Percentiles rank a stretch among this genome's conserved stretches.
Conservation (phyloP, 257 asterid species). For the Nicotiana attenuata region DNA sequence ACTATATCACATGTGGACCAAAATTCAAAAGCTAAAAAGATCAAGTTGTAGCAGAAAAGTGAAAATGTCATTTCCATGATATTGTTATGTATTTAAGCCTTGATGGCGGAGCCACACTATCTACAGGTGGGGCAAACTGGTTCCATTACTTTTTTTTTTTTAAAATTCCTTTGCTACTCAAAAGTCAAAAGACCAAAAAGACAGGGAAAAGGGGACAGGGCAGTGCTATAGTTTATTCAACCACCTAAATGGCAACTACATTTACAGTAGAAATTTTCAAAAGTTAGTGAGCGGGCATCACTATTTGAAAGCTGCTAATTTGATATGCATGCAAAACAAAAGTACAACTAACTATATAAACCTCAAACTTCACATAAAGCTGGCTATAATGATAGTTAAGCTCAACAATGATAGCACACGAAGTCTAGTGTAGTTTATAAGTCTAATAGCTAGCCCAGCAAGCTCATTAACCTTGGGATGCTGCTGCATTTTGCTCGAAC, state of each 20-base stretch:
- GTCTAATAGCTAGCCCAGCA: too few relatives aligned
- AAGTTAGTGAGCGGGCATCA: neutral
- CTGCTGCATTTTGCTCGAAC: too few relatives aligned
- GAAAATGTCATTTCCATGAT: neutral
- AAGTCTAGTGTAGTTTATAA: too few relatives aligned
- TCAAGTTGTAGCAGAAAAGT: neutral
- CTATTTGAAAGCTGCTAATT: neutral
- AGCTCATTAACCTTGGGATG: too few relatives aligned
- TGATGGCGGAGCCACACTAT: slow-evolving; percentile 5
- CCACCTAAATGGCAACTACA: neutral
- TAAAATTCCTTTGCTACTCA: neutral
- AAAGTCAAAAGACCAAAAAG: neutral
- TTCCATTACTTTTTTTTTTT: neutral
- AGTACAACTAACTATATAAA: neutral
- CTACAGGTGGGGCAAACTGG: neutral
- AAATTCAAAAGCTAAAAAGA: neutral
- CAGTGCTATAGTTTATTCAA: neutral
- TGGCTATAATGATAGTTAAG: neutral
- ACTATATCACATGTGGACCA: neutral
- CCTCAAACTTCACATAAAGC: neutral
- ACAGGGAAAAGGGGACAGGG: neutral
- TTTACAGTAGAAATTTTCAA: neutral
- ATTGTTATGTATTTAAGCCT: neutral
- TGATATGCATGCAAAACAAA: neutral
- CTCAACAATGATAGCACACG: too few relatives aligned